Percentiles rank a stretch among this genome's conserved stretches.
These are phyloP conservation scores for Neurospora sp. DNA, from an alignment of 495 filamentous ascomycete species.

Conservation along the genomic window DNA sequence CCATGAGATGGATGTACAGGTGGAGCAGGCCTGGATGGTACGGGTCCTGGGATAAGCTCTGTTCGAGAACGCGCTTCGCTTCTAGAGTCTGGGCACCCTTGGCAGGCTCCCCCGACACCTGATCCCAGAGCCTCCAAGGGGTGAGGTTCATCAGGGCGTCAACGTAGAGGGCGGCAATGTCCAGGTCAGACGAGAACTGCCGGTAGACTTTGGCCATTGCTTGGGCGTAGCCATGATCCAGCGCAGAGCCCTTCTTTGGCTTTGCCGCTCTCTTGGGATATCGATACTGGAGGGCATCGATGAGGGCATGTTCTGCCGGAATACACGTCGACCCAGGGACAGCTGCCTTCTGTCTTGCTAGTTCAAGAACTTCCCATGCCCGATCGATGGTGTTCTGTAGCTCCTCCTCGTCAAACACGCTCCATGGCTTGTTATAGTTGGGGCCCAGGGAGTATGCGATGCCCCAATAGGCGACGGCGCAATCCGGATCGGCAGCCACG, in stretches of 20 bases:
- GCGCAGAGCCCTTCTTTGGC: slow-evolving; percentile 34
- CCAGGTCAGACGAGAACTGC: slow-evolving; percentile 45
- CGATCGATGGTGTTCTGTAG: slow-evolving; percentile 33
- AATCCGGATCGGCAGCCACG: slow-evolving; percentile 40
- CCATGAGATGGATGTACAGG: slow-evolving; percentile 64
- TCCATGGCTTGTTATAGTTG: slow-evolving; percentile 70
- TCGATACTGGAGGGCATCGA: slow-evolving; percentile 45
- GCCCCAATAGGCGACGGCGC: slow-evolving; percentile 60
- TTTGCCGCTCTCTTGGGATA: slow-evolving; percentile 38
- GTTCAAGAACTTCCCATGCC: slow-evolving; percentile 32
- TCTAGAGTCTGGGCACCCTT: slow-evolving; percentile 46
- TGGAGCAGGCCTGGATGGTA: slow-evolving; percentile 59
- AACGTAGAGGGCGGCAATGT: slow-evolving; percentile 52
- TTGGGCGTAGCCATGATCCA: slow-evolving; percentile 48
- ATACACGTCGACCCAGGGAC: slow-evolving; percentile 8
- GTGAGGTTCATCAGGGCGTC: slow-evolving; percentile 62
- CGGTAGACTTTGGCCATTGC: slow-evolving; percentile 51
- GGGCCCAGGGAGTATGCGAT: slow-evolving; percentile 55
- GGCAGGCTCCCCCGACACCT: slow-evolving; percentile 46
- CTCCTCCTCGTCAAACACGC: slow-evolving; percentile 52
- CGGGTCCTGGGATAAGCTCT: slow-evolving; percentile 32
- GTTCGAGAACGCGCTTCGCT: slow-evolving; percentile 45
- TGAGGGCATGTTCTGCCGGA: slow-evolving; percentile 45
- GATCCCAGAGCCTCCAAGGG: slow-evolving; percentile 58
- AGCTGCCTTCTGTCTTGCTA: slow-evolving; percentile 30